Base-by-base conservation (phyloP, 73 alveolate genomes). In the Paramecium caudatum region DNA sequence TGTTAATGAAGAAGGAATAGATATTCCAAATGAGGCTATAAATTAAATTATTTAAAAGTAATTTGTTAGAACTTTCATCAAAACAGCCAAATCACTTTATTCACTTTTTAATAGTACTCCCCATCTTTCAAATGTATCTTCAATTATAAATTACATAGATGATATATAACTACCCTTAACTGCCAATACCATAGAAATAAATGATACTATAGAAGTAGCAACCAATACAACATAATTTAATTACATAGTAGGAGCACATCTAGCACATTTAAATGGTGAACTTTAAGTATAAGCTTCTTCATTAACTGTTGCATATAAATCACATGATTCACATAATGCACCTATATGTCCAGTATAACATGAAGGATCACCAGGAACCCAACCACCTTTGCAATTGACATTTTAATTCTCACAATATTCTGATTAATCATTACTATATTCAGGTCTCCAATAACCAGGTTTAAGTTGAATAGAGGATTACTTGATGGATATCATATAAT, bases 401-500 rank as follows among this genome's bases (percentile, higher is more conserved):
- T 55, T 16, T 0, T 21, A 39, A 21, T 85, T 85, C 17, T 30
- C 65, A 46, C 92, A 85, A 17, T 32, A 21, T 13, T 33, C 37
- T 3, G 78, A 9, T 19, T 45, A 19, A 36, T 85, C 88, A 36
- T 69, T 62, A 62, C 36, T 21, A 37, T 33, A 33, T 62, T 50
- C 69, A 36, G 92, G 92, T 61, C 92, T 85, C 92, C 92, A 85
- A 85, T 85, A 85, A 21, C 92, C 92, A 0, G 50, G 16, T 1
- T 37, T 36, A 1, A 85, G 63, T 5, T 85, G 6, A 13, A 85
- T 61, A 13, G 47, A 63, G 3, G 68, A 36, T 19, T 37, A 4
- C 43, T 23, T 21, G 6, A 74, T 43, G 12, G 62, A 45, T 16
- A 16, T 9, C 68, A 45, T 74, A 5, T 0, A 37, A 41, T 41